phyloP scores from a whole-genome alignment of 2,329 filamentous ascomycete genomes.

The Aspergillus ruber region DNA sequence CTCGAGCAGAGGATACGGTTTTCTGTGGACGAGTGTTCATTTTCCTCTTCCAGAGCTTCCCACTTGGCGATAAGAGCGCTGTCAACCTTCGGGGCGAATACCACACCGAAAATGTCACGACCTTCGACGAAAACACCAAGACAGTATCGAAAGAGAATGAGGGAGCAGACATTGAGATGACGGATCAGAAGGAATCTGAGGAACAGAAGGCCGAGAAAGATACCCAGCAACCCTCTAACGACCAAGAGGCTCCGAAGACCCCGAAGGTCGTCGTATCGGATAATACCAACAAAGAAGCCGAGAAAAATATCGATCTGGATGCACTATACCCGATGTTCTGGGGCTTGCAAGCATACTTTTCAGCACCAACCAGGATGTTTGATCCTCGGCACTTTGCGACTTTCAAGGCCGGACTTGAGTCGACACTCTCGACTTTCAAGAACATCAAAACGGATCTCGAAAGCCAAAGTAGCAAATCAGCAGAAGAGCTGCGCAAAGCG shows the following conservation, averaged over 20 bases:
- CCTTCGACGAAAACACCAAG: slow-evolving; percentile 58
- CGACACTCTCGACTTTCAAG: slow-evolving; percentile 69
- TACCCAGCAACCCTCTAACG: slow-evolving; percentile 10
- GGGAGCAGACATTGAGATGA: slow-evolving; percentile 62
- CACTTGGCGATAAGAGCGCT: slow-evolving; percentile 90
- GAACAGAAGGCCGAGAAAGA: slow-evolving; percentile 24
- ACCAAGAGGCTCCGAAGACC: slow-evolving; percentile 11
- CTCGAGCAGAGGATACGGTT: slow-evolving; percentile 91
- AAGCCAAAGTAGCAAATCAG: slow-evolving; percentile 53
- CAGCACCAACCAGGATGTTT: slow-evolving; percentile 79
- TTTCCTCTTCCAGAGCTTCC: slow-evolving; percentile 97
- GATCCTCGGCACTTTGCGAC: slow-evolving; percentile 58
- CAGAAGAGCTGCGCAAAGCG: slow-evolving; percentile 59
- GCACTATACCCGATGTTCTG: slow-evolving; percentile 87
- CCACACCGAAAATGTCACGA: slow-evolving; percentile 88
- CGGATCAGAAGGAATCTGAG: slow-evolving; percentile 30
- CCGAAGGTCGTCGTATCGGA: slow-evolving; percentile 23
- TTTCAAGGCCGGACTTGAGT: slow-evolving; percentile 58
- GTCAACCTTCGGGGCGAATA: slow-evolving; percentile 96
- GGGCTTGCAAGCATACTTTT: slow-evolving; percentile 87
- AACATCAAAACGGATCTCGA: slow-evolving; percentile 61
- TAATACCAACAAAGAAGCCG: slow-evolving; percentile 12
- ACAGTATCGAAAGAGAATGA: slow-evolving; percentile 35
- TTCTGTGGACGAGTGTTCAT: slow-evolving; percentile 98
- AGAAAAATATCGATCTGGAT: slow-evolving; percentile 57